Evolutionary conservation across 345 rosid species (phyloP).

Genomic region (Hibiscus mutabilis): DNA sequence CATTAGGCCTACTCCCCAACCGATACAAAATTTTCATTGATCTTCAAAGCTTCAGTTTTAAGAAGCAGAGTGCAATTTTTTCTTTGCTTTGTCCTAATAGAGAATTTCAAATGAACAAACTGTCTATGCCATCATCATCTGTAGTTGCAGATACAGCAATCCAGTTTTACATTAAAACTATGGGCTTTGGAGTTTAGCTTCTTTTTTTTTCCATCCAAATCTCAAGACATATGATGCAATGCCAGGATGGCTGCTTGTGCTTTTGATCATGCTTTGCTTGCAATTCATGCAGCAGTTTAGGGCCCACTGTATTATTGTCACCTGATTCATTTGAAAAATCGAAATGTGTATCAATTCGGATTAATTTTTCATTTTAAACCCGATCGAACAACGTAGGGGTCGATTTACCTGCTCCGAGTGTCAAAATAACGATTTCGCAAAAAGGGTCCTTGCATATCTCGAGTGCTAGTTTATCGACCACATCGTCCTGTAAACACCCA

Average conservation of each 20-base stretch:
- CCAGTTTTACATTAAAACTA: neutral
- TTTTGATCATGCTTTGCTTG: neutral
- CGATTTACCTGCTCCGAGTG: constrained; percentile 22
- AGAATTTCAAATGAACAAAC: neutral
- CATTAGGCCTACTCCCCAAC: too few species aligned
- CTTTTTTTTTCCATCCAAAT: neutral
- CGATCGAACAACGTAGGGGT: neutral
- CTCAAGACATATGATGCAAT: neutral
- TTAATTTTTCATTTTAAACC: neutral
- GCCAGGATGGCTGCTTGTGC: neutral
- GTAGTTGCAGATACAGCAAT: neutral
- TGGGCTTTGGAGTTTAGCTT: neutral
- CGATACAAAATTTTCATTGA: neutral
- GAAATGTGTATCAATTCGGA: neutral
- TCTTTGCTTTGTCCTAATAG: neutral
- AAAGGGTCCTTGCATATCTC: constrained; percentile 18
- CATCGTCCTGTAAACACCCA: constrained; percentile 12
- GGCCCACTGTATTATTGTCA: constrained; percentile 15
- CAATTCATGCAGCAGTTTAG: constrained; percentile 18
- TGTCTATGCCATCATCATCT: neutral
- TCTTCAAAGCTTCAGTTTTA: too few species aligned
- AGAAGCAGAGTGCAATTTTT: neutral
- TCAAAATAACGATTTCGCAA: constrained; percentile 12
- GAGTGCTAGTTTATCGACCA: constrained; percentile 18
- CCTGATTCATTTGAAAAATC: constrained; percentile 9